phyloP scores from a whole-genome alignment of 306 rosid species.

The Rosa multiflora region DNA sequence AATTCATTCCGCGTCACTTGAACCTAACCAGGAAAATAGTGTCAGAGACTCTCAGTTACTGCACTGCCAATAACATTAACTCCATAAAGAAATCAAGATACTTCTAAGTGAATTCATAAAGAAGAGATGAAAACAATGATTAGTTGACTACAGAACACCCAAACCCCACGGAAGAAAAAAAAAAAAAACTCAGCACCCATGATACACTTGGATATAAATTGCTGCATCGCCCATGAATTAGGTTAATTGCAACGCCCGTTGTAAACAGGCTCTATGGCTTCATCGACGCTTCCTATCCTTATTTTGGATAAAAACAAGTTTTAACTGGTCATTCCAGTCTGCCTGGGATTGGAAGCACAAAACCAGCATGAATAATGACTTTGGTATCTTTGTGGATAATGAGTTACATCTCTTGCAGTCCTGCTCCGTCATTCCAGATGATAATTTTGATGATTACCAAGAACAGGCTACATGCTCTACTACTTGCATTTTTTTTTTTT shows the following conservation, averaged over 20 bases:
- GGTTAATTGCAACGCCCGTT: background rate
- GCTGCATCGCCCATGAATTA: constrained; percentile 1
- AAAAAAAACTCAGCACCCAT: background rate
- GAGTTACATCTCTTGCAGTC: constrained; percentile 52
- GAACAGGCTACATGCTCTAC: constrained; percentile 62
- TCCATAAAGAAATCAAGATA: constrained; percentile 3
- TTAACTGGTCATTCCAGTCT: constrained; percentile 14
- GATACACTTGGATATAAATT: background rate
- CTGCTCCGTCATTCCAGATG: constrained; percentile 48
- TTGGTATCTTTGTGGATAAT: constrained; percentile 44
- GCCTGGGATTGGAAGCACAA: constrained; percentile 34
- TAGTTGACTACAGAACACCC: background rate
- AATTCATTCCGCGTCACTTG: constrained; percentile 92
- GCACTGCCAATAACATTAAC: constrained; percentile 13
- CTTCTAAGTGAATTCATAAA: constrained; percentile 18
- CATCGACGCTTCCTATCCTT: constrained; percentile 78
- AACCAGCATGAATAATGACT: constrained; percentile 24
- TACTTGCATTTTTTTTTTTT: constrained; percentile 31
- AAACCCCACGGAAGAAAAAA: background rate
- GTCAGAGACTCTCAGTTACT: too few relatives aligned
- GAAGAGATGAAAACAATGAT: background rate
- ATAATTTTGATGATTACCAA: constrained; percentile 62
- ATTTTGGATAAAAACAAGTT: constrained; percentile 53
- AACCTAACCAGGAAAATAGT: constrained; percentile 65
- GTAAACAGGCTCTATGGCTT: constrained; percentile 85